Percentiles rank a stretch among this genome's conserved stretches.
Conservation (phyloP, 2,329 filamentous ascomycete species). For the Aspergillus cejpii region DNA sequence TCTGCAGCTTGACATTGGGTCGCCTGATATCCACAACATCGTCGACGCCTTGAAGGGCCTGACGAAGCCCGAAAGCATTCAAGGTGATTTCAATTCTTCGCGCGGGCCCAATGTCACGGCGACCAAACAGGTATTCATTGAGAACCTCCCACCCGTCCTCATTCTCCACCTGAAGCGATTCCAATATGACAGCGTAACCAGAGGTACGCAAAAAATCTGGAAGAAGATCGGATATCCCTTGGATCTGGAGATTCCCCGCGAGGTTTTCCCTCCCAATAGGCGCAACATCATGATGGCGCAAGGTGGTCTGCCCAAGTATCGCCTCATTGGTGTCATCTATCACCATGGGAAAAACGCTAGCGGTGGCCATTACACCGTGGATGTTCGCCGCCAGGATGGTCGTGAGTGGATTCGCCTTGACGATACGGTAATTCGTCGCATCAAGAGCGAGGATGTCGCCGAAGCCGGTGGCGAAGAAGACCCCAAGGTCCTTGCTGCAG, state of each 20-base stretch:
- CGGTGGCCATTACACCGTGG: conserved; percentile 96
- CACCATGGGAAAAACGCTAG: conserved; percentile 96
- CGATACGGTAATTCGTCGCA: conserved; percentile 80
- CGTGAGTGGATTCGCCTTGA: conserved; percentile 93
- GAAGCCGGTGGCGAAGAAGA: conserved; percentile 77
- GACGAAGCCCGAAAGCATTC: conserved; percentile 74
- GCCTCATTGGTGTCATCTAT: conserved; percentile 84
- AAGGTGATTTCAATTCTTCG: conserved; percentile 74
- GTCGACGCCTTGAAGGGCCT: conserved; percentile 81
- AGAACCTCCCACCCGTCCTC: conserved; percentile 80
- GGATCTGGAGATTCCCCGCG: conserved; percentile 86
- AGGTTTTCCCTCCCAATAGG: conserved; percentile 73
- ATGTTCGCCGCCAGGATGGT: conserved; percentile 89
- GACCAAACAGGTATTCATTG: conserved; percentile 92
- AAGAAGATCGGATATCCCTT: conserved; percentile 95
- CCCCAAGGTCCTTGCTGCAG: conserved; percentile 59
- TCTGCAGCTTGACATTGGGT: conserved; percentile 87
- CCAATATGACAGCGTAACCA: conserved; percentile 78
- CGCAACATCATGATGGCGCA: conserved; percentile 59
- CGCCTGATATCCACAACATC: conserved; percentile 80
- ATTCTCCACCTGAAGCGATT: conserved; percentile 96
- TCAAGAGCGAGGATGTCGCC: conserved; percentile 82
- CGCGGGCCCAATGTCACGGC: conserved; percentile 69
- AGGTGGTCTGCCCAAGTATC: conserved; percentile 71
- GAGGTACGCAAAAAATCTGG: conserved; percentile 92